These are phyloP conservation scores for Fraxinus nigra DNA, from an alignment of 305 asterid species.

Conservation along the genomic window DNA sequence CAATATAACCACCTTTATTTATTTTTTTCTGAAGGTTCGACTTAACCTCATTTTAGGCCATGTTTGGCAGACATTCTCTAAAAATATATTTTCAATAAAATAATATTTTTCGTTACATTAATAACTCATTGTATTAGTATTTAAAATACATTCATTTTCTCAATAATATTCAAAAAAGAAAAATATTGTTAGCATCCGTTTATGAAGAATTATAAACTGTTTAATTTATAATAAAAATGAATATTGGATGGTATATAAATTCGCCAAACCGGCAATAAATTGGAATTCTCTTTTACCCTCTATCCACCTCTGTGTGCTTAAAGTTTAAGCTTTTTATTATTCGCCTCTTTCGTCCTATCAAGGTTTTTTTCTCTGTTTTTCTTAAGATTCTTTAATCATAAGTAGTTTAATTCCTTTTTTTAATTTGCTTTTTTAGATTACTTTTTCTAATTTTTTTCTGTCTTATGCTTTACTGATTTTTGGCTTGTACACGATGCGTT, in stretches of 20 bases:
- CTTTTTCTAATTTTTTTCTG: background rate
- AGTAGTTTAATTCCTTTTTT: background rate
- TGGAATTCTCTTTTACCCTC: background rate
- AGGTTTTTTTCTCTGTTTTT: background rate
- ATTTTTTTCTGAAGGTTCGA: no score
- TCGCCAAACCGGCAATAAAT: background rate
- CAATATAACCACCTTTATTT: no score
- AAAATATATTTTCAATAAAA: no score
- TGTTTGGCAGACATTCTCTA: no score
- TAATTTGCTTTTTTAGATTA: background rate
- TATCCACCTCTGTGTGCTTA: background rate
- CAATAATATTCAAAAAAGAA: no score
- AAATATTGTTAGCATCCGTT: no score
- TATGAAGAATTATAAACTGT: background rate
- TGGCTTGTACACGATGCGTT: background rate
- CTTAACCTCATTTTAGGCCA: no score
- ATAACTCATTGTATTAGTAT: no score
- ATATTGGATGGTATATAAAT: background rate
- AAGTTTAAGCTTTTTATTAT: background rate
- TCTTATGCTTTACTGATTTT: background rate
- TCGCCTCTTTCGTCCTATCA: background rate
- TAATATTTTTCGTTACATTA: no score
- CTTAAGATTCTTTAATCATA: background rate
- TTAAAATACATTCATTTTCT: no score
- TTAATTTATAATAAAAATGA: no score